These are phyloP conservation scores for Epichloe coenophiala DNA, from an alignment of 2,329 filamentous ascomycete genomes.

Conservation along the genomic window DNA sequence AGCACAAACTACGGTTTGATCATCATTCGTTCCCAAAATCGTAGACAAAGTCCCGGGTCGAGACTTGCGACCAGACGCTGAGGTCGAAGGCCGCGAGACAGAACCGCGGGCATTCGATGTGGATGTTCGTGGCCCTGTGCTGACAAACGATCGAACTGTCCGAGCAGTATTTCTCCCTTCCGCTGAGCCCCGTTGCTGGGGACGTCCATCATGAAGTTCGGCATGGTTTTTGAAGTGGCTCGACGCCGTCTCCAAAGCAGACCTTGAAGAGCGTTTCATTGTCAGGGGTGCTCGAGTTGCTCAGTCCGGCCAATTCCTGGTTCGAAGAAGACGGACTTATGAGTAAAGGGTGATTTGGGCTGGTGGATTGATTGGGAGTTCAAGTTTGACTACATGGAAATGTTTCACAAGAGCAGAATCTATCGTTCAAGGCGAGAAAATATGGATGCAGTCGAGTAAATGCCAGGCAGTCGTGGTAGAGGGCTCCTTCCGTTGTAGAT, in stretches of 20 bases:
- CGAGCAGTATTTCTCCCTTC: not conserved
- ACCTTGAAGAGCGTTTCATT: not conserved
- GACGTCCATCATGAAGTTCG: not conserved
- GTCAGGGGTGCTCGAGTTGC: not conserved
- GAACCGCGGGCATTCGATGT: not conserved
- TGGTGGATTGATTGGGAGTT: no score
- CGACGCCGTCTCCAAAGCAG: not conserved
- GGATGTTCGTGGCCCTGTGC: slow-evolving; percentile 7
- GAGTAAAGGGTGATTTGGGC: no score
- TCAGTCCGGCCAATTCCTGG: no score
- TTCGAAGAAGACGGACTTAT: no score
- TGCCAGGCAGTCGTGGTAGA: not conserved
- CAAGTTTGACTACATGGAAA: no score
- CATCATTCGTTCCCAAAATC: slow-evolving; percentile 32
- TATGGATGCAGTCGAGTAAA: not conserved
- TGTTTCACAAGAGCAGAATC: no score
- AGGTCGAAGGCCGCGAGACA: slow-evolving; percentile 17
- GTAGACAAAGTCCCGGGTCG: slow-evolving; percentile 23
- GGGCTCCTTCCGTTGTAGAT: not conserved
- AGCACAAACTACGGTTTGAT: slow-evolving; percentile 73
- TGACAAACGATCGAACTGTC: slow-evolving; percentile 9
- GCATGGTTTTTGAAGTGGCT: not conserved
- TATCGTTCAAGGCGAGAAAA: not conserved
- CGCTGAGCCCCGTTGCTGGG: not conserved
- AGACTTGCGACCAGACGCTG: slow-evolving; percentile 31